Evolutionary conservation across 306 rosid genomes (phyloP), one percentile per base, ranked within the genome.

Genomic region (Trifolium dubium): DNA sequence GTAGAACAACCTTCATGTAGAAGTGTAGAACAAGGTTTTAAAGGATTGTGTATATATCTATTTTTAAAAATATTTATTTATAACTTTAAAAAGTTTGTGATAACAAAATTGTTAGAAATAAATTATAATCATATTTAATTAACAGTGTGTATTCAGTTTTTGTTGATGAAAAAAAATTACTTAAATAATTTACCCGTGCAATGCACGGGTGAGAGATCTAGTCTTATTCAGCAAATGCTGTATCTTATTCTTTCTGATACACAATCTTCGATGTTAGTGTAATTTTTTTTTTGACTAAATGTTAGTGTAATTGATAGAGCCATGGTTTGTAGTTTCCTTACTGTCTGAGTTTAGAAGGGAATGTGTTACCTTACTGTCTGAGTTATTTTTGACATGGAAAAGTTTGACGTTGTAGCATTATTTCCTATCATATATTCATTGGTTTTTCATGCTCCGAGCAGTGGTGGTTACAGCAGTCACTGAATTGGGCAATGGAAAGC

Each of bases 391-490:
- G 10, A 62, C 67, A 54, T 69, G 77, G 37, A 69, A 46, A 18
- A 6, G 19, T 64, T 19, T 58, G 44, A 62, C 40, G 37, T 18
- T 69, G 51, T 39, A 63, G 60, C 76, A 74, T 77, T 72, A 51
- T 75, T 58, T 77, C 44, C 32, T 28, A 68, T 40, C 32, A 43
- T 34, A 47, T 43, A 60, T 65, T 75, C 73, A 68, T 55, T 35
- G 44, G 4, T 35, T 41, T 71, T 82, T 79, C 47, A 60, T 81
- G 73, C 77, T 60, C 34, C 75, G 80, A 73, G 81, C 96, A 94
- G 97, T 41, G 85, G 98, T 94, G 62, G 98, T 89, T 82, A 94
- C 98, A 11, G 97, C 98, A 55, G 91, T 91, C 81, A 84, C 98
- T 64, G 96, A 91, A 77, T 76, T 91, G 73, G 98, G 97, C 76